These are phyloP conservation scores for Malassezia nana DNA, from an alignment of 1,284 basidiomycete species.

Conservation along the genomic window DNA sequence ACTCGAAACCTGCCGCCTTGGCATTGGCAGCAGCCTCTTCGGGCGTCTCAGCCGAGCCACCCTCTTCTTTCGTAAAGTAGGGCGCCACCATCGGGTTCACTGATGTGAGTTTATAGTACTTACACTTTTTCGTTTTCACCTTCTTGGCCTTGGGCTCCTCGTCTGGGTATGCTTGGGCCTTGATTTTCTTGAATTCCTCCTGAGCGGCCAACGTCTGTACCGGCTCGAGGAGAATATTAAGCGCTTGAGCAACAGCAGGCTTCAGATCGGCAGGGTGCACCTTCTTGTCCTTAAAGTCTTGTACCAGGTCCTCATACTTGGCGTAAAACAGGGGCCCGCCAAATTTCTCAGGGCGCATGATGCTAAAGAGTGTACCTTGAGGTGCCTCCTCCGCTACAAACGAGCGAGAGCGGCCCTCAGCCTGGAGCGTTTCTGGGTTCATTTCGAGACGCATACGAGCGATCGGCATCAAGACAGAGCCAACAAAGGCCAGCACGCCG, in stretches of 20 bases:
- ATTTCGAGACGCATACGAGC: constrained; percentile 46
- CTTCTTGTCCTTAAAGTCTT: constrained; percentile 66
- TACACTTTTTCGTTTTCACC: constrained; percentile 38
- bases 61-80: constrained; percentile 27
- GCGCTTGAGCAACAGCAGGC: constrained; percentile 63
- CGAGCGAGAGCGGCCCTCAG: constrained; percentile 16
- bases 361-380: constrained; percentile 69
- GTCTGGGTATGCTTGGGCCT: constrained; percentile 70
- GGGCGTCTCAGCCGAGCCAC: constrained; percentile 30
- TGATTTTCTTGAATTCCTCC: constrained; percentile 70
- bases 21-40: constrained; percentile 22
- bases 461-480: constrained; percentile 81
- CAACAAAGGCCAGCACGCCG: constrained; percentile 78
- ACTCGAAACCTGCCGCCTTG: constrained; percentile 21
- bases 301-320: constrained; percentile 60
- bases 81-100: constrained; percentile 33
- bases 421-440: constrained; percentile 21
- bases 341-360: constrained; percentile 66
- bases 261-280: constrained; percentile 89
- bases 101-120: constrained; percentile 1
- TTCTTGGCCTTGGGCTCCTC: constrained; percentile 28
- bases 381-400: constrained; percentile 57
- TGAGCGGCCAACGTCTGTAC: constrained; percentile 64
- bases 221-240: constrained; percentile 69
- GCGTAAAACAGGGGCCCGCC: constrained; percentile 74